These are phyloP conservation scores for Backusella psychrophila DNA, from an alignment of 192 early-diverging fungal genomes.

Conservation along the genomic window DNA sequence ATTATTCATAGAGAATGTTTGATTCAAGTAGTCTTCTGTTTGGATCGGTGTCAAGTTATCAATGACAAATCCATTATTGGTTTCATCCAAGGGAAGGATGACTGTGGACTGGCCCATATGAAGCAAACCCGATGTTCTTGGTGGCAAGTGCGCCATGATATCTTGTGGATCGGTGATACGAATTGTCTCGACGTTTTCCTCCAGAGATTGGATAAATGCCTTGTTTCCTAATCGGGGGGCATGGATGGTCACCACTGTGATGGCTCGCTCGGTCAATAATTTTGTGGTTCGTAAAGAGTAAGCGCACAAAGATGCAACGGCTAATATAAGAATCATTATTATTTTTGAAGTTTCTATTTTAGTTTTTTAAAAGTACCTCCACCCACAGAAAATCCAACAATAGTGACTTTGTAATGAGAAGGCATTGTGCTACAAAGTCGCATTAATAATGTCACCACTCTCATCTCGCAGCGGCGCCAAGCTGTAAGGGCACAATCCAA, in stretches of 20 bases:
- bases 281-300: constrained; percentile 24
- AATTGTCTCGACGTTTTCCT: constrained; percentile 13
- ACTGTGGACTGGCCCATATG: constrained; percentile 16
- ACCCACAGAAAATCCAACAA: constrained; percentile 20
- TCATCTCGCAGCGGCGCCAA: constrained; percentile 28
- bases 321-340: constrained; percentile 2
- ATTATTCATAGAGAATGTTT: background rate
- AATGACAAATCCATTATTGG: background rate
- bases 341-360: background rate
- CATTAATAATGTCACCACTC: constrained; percentile 28
- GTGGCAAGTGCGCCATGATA: constrained; percentile 28
- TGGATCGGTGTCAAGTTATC: background rate
- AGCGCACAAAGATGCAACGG: constrained; percentile 27
- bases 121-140: constrained; percentile 23
- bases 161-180: constrained; percentile 22
- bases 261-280: constrained; percentile 12
- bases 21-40: background rate
- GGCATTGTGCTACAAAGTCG: constrained; percentile 14
- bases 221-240: constrained; percentile 22
- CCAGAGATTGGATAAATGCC: constrained; percentile 9
- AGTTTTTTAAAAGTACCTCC: constrained; percentile 15
- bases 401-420: constrained; percentile 25
- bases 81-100: background rate
- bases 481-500: constrained; percentile 21
- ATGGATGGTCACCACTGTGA: constrained; percentile 15